Percentiles rank a stretch among this genome's conserved stretches.
These are phyloP conservation scores for Cicer cuneatum DNA, from an alignment of 306 rosid genomes.

Conservation along the genomic window DNA sequence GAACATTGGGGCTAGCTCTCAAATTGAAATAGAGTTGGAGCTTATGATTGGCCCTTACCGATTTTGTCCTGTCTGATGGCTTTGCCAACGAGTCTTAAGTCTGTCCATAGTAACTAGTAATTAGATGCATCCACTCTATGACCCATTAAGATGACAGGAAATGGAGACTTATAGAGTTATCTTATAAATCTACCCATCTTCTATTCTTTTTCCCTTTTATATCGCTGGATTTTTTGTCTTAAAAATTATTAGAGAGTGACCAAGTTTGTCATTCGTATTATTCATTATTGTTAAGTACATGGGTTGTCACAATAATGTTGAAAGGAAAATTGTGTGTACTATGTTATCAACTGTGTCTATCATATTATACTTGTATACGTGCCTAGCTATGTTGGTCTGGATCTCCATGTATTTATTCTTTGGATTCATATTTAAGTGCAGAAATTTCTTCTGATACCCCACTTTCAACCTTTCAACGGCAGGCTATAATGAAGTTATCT, in stretches of 20 bases:
- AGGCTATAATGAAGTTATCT: slow-evolving; percentile 75
- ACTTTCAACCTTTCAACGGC: slow-evolving; percentile 39
- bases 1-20: slow-evolving; percentile 11
- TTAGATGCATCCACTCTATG: slow-evolving; percentile 1
- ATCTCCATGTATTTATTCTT: slow-evolving; percentile 28
- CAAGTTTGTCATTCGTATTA: neutral
- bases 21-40: slow-evolving; percentile 9
- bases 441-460: slow-evolving; percentile 26
- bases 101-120: neutral
- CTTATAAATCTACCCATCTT: neutral
- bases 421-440: slow-evolving; percentile 4
- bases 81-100: slow-evolving; percentile 13
- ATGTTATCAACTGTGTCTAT: neutral
- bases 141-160: slow-evolving; percentile 21
- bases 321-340: neutral
- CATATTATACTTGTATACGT: neutral
- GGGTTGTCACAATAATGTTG: slow-evolving; percentile 23
- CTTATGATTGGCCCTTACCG: neutral
- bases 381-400: slow-evolving; percentile 29
- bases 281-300: slow-evolving; percentile 9
- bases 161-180: neutral
- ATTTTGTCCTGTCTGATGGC: neutral
- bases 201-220: neutral
- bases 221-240: neutral
- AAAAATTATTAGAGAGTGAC: neutral